Percentiles rank a stretch among this genome's conserved stretches.
These are phyloP conservation scores for Niveomyces coronatus DNA, from an alignment of 2,329 filamentous ascomycete species.

Conservation along the genomic window DNA sequence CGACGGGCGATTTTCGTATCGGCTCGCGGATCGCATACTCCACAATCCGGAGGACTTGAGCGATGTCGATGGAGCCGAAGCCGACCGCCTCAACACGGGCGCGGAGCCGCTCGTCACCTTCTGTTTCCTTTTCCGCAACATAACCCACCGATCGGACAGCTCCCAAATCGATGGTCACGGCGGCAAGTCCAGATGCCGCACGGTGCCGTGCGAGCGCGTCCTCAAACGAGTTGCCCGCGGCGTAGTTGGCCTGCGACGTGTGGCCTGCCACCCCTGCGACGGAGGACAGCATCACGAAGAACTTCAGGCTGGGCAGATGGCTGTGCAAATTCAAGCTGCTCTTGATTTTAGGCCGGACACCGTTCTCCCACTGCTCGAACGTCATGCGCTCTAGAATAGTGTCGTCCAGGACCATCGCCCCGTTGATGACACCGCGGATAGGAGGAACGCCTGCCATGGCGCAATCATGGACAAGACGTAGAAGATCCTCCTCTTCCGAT, in stretches of 20 bases:
- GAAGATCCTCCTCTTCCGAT: neutral
- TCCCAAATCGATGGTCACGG: constrained; percentile 10
- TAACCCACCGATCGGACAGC: constrained; percentile 13
- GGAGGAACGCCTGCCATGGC: constrained; percentile 13
- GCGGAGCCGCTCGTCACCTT: too few relatives aligned
- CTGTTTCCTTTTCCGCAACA: constrained; percentile 12
- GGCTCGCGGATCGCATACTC: neutral
- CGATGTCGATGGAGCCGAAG: constrained; percentile 5
- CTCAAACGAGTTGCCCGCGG: constrained; percentile 18
- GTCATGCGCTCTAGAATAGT: constrained; percentile 18
- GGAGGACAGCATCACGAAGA: constrained; percentile 11
- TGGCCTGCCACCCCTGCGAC: neutral
- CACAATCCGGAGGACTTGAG: neutral
- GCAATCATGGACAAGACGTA: neutral
- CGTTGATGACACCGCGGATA: constrained; percentile 31
- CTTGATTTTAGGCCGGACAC: constrained; percentile 6
- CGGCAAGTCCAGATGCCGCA: constrained; percentile 1
- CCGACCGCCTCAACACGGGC: neutral
- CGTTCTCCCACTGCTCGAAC: constrained; percentile 15
- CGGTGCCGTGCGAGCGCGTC: constrained; percentile 12
- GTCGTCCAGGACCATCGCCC: constrained; percentile 28
- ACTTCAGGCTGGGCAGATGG: constrained; percentile 3
- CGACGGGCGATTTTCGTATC: neutral
- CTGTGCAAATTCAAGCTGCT: constrained; percentile 7
- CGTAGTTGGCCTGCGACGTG: constrained; percentile 8